Evolutionary conservation across 805 yeast genomes (phyloP).

Genomic region (Candida silvatica): DNA sequence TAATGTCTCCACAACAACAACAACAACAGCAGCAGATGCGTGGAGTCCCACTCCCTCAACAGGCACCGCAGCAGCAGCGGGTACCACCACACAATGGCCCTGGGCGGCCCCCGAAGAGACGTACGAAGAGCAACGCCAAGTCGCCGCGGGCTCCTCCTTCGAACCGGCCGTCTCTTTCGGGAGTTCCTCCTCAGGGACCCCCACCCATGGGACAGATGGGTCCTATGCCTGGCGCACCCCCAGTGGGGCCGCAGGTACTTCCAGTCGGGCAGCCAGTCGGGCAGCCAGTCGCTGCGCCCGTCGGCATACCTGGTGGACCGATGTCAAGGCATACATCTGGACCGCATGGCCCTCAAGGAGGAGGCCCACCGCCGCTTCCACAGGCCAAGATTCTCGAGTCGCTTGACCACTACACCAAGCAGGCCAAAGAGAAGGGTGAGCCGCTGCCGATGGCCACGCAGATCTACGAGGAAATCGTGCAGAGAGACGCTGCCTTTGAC

Average conservation of each 20-base stretch:
- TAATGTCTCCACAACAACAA: slow-evolving; percentile 2
- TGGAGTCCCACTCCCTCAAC: no score
- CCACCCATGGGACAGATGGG: no score
- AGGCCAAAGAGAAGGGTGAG: slow-evolving; percentile 18
- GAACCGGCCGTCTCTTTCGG: no score
- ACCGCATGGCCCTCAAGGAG: no score
- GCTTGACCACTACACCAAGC: slow-evolving; percentile 48
- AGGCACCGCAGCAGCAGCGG: slow-evolving; percentile 4
- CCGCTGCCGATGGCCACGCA: slow-evolving; percentile 35
- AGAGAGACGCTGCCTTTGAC: slow-evolving; percentile 27
- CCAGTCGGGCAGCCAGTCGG: neutral
- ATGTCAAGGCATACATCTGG: neutral
- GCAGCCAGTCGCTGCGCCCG: neutral
- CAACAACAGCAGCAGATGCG: slow-evolving; percentile 6
- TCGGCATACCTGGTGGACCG: neutral
- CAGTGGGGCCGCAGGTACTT: no score
- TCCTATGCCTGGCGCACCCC: no score
- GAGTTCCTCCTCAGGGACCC: no score
- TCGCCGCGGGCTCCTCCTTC: no score
- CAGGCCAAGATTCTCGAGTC: slow-evolving; percentile 11
- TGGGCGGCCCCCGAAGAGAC: neutral
- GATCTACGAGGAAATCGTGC: slow-evolving; percentile 49
- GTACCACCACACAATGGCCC: slow-evolving; percentile 1
- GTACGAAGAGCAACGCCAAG: no score
- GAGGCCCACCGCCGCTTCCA: no score